Percentiles rank a stretch among this genome's conserved stretches.
phyloP scores from a whole-genome alignment of 306 rosid species.

The Trichosanthes cucumerina region DNA sequence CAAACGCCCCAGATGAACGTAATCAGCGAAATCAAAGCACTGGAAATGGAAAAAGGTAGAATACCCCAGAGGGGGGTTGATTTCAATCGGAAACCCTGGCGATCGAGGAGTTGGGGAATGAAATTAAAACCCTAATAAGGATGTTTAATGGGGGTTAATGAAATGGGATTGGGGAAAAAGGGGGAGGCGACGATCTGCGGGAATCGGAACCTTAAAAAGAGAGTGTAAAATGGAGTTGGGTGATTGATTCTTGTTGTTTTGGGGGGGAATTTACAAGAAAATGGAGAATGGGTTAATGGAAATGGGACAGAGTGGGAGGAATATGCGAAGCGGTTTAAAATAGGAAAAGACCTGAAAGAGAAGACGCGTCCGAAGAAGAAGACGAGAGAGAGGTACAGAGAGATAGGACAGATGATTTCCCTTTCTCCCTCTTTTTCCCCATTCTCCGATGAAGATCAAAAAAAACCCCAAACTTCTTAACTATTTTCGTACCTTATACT shows the following conservation, averaged over 20 bases:
- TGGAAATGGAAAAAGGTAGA: background rate
- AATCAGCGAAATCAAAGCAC: background rate
- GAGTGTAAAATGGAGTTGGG: background rate
- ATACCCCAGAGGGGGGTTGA: background rate
- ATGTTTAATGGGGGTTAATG: background rate
- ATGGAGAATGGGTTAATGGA: background rate
- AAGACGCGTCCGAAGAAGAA: constrained; percentile 7
- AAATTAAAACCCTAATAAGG: background rate
- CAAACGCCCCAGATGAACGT: background rate
- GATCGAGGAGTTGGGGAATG: background rate
- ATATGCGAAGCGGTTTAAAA: background rate
- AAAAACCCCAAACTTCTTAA: background rate
- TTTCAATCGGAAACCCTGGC: background rate
- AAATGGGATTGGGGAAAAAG: background rate
- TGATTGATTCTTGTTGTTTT: background rate
- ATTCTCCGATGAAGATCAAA: constrained; percentile 1
- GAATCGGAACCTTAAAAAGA: background rate
- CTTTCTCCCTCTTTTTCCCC: constrained; percentile 3
- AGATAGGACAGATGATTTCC: background rate
- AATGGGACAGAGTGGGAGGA: background rate
- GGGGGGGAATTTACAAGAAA: background rate
- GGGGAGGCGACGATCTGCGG: background rate
- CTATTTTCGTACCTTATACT: background rate
- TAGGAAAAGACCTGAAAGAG: background rate
- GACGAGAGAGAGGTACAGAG: background rate